A percentile compares a stretch with the other conserved stretches of the same genome.
Evolutionary conservation across 2,329 filamentous ascomycete genomes (phyloP).

Genomic region (Apiospora saccharicola): DNA sequence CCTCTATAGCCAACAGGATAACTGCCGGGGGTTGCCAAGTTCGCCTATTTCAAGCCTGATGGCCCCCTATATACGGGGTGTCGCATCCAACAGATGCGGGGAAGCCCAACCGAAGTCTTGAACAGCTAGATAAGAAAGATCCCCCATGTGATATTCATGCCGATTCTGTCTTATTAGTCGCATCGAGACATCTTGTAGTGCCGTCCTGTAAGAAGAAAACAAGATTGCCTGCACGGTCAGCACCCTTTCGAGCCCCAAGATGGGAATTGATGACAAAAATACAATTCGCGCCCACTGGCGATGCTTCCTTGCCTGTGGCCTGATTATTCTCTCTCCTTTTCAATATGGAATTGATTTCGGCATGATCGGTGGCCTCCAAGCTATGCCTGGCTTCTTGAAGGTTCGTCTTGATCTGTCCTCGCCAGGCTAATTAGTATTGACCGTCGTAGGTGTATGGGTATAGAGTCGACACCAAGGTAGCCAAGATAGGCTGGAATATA

Average conservation of each 20-base stretch:
- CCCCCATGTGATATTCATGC: not conserved
- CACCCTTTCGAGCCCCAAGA: conserved; percentile 2
- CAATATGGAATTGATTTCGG: conserved; percentile 62
- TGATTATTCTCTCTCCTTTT: conserved; percentile 58
- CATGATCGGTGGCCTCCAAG: conserved; percentile 57
- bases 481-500: conserved; percentile 53
- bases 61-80: not conserved
- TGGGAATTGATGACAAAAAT: conserved; percentile 34
- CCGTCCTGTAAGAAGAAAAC: not conserved
- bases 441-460: conserved; percentile 47
- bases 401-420: conserved; percentile 34
- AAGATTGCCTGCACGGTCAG: not conserved
- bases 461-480: conserved; percentile 40
- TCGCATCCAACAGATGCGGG: not conserved
- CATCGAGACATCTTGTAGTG: not conserved
- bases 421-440: not conserved
- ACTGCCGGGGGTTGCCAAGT: conserved; percentile 8
- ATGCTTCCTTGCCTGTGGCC: conserved; percentile 54
- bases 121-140: not conserved
- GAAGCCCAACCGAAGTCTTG: conserved; percentile 3
- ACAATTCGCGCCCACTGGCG: conserved; percentile 52
- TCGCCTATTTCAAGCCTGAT: conserved; percentile 14
- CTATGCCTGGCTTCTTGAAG: conserved; percentile 57
- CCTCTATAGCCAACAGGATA: not conserved
- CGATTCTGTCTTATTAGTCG: not conserved